Conservation (phyloP, 257 asterid species). For the Oldenlandia corymbosa region DNA sequence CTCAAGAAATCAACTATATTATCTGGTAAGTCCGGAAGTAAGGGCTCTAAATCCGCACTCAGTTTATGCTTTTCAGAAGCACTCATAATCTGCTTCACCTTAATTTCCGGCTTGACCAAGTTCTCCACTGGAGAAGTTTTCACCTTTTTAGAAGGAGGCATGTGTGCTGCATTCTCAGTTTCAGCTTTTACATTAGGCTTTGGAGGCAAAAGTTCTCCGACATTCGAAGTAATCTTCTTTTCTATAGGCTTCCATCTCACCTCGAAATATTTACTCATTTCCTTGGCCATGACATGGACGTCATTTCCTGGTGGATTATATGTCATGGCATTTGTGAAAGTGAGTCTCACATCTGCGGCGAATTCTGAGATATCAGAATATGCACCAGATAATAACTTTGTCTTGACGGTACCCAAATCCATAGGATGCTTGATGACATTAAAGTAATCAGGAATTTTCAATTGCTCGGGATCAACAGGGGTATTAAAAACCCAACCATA, state of each 20-base stretch:
- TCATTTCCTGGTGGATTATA: conserved; percentile 60
- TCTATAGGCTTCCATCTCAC: conserved; percentile 67
- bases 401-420: conserved; percentile 80
- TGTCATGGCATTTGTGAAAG: conserved; percentile 69
- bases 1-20: conserved; percentile 59
- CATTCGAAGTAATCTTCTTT: conserved; percentile 45
- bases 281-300: conserved; percentile 60
- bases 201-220: conserved; percentile 32
- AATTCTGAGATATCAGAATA: conserved; percentile 55
- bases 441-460: conserved; percentile 67
- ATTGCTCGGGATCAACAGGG: conserved; percentile 68
- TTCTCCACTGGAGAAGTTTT: conserved; percentile 29
- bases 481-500: conserved; percentile 56
- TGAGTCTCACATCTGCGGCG: conserved; percentile 77
- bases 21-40: conserved; percentile 64
- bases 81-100: conserved; percentile 49
- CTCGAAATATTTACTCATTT: conserved; percentile 51
- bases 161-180: conserved; percentile 35
- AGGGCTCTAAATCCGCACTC: conserved; percentile 53
- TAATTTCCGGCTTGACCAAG: conserved; percentile 29
- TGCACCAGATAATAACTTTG: conserved; percentile 46
- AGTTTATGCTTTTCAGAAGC: conserved; percentile 58
- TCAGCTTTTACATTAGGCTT: conserved; percentile 38
- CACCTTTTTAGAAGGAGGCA: conserved; percentile 58
- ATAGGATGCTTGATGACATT: conserved; percentile 76